Conservation (phyloP, 306 rosid genomes). For the Castanea crenata region DNA sequence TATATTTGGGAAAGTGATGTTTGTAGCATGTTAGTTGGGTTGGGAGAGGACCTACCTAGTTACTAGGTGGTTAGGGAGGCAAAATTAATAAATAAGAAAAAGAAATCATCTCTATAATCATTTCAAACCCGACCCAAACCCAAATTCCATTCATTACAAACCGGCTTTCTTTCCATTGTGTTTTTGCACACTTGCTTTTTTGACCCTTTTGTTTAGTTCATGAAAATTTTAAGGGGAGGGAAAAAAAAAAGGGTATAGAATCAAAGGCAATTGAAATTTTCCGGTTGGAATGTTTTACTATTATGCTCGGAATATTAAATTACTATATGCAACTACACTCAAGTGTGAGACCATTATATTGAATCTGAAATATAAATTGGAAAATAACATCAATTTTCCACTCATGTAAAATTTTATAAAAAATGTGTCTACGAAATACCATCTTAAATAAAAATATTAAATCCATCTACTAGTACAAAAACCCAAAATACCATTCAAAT, state of each 20-base stretch:
- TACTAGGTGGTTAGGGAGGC: background rate
- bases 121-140: background rate
- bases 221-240: background rate
- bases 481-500: no score
- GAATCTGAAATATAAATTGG: no score
- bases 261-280: background rate
- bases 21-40: background rate
- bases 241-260: background rate
- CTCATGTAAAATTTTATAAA: no score
- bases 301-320: background rate
- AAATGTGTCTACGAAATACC: no score
- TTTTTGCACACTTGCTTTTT: background rate
- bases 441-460: no score
- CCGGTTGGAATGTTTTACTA: background rate
- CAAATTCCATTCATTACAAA: background rate
- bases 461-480: no score
- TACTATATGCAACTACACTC: no score
- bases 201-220: background rate
- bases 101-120: background rate
- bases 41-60: background rate
- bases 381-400: no score
- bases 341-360: no score
- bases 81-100: background rate
- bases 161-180: background rate
- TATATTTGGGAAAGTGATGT: slow-evolving; percentile 8